Evolutionary conservation across 257 asterid species (phyloP), one percentile per base, ranked within the genome.

Genomic region (Przewalskia tangutica): DNA sequence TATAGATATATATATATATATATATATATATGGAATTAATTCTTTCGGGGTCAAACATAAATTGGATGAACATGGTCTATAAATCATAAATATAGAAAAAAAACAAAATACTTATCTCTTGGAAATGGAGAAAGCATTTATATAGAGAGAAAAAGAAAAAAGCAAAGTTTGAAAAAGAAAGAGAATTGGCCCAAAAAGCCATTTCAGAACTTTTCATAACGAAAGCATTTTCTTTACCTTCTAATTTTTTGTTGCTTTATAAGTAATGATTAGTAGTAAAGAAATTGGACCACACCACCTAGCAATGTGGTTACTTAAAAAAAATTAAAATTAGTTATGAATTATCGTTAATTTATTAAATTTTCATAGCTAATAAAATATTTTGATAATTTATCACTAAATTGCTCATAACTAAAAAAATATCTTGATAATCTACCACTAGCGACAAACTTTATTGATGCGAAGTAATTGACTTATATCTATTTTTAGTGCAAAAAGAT

Each of bases 101-200:
- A 44, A 59, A 1, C n/a, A 58, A 73, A 46, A 34, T 8, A 27
- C 6, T 59, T 73, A 46, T 82, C 42, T 82, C 66, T 23, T 20
- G 65, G 23, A 48, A 55, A 36, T 62, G 2, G 63, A 13, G 71
- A 82, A 75, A 75, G 46, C 11, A 73, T 42, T 51, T 23, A 75
- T 75, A 17, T n/a, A 60, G 32, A 13, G 32, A 34, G 2, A 59
- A 48, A 4, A 5, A 3, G 1, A 38, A 11, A 27, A 23, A 3
- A 34, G 8, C n/a, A n/a, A n/a, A n/a, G n/a, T n/a, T n/a, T n/a
- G n/a, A 8, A 48, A 59, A 53, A 56, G 71, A 3, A 5, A 27
- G 38, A 7, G 32, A 6, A 44, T 55, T 51, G 80, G 83, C 53
- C 81, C 66, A 79, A 79, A 83, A 66, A 60, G 83, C 68, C 73